Evolutionary conservation across 164 flowering plant genomes (phyloP), one percentile per base, ranked within the genome.

Genomic region (Buxus sempervirens): DNA sequence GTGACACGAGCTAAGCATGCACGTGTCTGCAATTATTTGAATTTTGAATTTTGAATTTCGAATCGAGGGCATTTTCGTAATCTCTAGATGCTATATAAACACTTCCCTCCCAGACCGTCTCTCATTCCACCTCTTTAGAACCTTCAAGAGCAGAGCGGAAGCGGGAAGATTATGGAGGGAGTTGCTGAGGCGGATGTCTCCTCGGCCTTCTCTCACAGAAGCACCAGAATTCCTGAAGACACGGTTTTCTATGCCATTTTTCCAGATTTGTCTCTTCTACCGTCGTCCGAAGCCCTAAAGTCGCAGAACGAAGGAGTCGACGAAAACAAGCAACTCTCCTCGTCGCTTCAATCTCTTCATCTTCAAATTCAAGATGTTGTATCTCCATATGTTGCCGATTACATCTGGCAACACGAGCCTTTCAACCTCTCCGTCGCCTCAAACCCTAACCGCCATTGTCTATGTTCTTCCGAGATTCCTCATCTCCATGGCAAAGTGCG

Each of bases 331-430:
- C 41, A 41, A 24, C 53, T 28, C 25, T 38, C 64, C 54, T 65
- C 70, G 13, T 69, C 54, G 1, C 85, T 90, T 69, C 89, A 80
- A 48, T 76, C 86, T 23, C 90, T 95, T 66, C 91, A 88, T 66
- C 86, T 83, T 69, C 82, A 80, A 79, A 83, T 90, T 76, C 83
- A 87, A 81, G 16, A 77, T 51, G 36, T 72, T 12, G 10, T 90
- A 65, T 64, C 90, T 8, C 85, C 92, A 0, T 71, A 70, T 83
- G 70, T 85, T 59, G 4, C 87, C 36, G 63, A 72, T 58, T 90
- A 95, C 81, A 79, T 91, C 49, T 94, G 95, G 93, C 96, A 94
- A 53, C 97, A 91, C 86, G 76, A 88, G 13, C 93, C 93, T 65
- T 91, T 94, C 80, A 64, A 82, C 53, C 92, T 88, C 76, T 76